Base-by-base conservation (phyloP, 106 monocot genomes). In the Chionographis japonica region DNA sequence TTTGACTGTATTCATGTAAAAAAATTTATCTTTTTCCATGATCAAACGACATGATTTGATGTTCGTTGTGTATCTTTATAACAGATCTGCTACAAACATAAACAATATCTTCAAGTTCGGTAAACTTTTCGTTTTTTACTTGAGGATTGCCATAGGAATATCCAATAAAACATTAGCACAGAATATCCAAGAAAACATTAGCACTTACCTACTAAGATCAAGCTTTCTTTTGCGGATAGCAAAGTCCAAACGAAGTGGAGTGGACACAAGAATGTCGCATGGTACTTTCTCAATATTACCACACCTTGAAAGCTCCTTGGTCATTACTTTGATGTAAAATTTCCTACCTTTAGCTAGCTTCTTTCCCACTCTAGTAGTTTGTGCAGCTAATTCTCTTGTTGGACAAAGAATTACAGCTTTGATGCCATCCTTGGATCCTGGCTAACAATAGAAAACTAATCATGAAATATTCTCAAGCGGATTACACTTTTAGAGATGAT, bases 321-420 rank as follows among this genome's bases (percentile, higher is more conserved):
- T 98, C 98, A 93, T 98, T 43, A 90, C 63, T 72, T 88, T 98
- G 64, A 88, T 83, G 57, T 83, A 71, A 38, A 90, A 98, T 63
- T 90, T 98, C 62, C 76, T 90, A 63, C 98, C 87, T 75, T 85
- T 87, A 17, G 79, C 74, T 35, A 98, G 74, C 73, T 87, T 98
- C 74, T 93, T 98, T 77, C 98, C 93, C 70, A 90, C 90, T 55
- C 90, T 85, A 36, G 86, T 83, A 72, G 85, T 98, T 80, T 98
- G 98, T 72, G 83, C 80, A 46, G 98, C 98, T 52, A 93, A 71
- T 78, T 98, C 98, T 81, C 98, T 87, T 59, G 98, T 98, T 49
- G 98, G 98, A 57, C 98, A 98, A 68, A 98, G 80, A 74, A 98
- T 81, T 41, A 98, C 67, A 68, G 93, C 93, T 78, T 83, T 90